These are phyloP conservation scores for Nematocida parisii DNA, from an alignment of 371 early-diverging fungal genomes.

Conservation along the genomic window DNA sequence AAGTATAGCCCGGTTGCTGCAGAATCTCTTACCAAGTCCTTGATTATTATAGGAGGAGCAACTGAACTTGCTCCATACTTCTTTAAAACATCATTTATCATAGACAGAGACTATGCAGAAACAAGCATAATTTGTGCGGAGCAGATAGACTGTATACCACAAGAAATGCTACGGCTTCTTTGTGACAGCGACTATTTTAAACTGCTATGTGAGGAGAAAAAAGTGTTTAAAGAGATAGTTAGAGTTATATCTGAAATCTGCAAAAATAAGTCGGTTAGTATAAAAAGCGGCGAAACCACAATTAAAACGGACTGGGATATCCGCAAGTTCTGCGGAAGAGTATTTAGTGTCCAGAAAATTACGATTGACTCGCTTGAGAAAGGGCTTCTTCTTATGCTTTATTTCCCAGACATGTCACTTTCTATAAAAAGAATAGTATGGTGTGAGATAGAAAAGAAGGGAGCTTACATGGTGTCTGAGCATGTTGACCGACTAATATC, in stretches of 20 bases:
- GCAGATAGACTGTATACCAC: neutral
- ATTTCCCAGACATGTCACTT: conserved; percentile 18
- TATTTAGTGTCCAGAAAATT: neutral
- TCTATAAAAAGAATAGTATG: conserved; percentile 14
- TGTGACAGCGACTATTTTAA: conserved; percentile 39
- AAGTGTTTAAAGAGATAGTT: conserved; percentile 15
- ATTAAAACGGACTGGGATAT: conserved; percentile 14
- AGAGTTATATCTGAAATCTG: conserved; percentile 1
- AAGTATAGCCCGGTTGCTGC: conserved; percentile 24
- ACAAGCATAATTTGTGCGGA: conserved; percentile 19
- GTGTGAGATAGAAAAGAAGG: conserved; percentile 29
- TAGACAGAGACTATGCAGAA: conserved; percentile 54
- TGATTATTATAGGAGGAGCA: conserved; percentile 29
- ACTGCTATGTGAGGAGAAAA: conserved; percentile 18
- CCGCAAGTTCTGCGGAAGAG: conserved; percentile 9
- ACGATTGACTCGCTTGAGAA: conserved; percentile 14
- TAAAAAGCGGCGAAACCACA: neutral
- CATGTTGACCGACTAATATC: neutral
- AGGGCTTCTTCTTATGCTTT: conserved; percentile 26
- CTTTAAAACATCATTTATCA: conserved; percentile 37
- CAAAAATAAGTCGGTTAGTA: neutral
- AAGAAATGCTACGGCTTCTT: conserved; percentile 29
- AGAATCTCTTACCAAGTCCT: conserved; percentile 32
- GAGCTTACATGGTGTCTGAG: neutral
- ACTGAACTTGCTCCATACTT: conserved; percentile 8